Base-by-base conservation (phyloP, 495 filamentous ascomycete species). In the Tricharina praecox region DNA sequence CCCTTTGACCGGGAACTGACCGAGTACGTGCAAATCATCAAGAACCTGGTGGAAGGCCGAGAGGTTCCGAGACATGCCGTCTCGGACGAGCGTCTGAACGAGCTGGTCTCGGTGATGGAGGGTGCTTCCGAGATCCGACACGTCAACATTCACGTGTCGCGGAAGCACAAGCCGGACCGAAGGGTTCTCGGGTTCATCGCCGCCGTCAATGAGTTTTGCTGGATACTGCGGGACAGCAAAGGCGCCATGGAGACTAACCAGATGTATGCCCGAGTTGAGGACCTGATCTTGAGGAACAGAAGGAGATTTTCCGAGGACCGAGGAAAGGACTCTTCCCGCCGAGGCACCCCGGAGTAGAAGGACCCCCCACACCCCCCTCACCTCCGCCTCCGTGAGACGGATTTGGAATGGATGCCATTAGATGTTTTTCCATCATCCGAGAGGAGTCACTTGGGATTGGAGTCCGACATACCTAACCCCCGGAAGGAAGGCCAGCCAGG, bases 161-260 rank as follows among this genome's bases (percentile, higher is more conserved):
- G 48, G 11, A 41, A 50, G 20, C n/a, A 44, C 9, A 50, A 50
- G 23, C 39, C 48, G 7, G 48, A 50, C 20, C 16, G 26, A 16
- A 30, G 48, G 21, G 39, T 50, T 15, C 28, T 50, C 5, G 48
- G 48, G 4, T 50, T 50, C 2, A 50, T 50, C 21, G 48, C 48
- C n/a, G 48, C 48, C 11, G 48, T 42, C n/a, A 45, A 20, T 28
- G 48, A 50, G 37, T 41, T 50, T 36, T 50, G 48, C 40, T 34
- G 39, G 39, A 45, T 50, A n/a, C 37, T 50, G 1, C 15, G 39
- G 2, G 39, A 50, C 30, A 11, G 11, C 8, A 45, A 19, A 35
- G 48, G 48, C 15, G 44, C 44, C 16, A 23, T 23, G 26, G 44
- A 47, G 28, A 47, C 30, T 16, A 47, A 47, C 25, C 11, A 25